phyloP scores from a whole-genome alignment of 2,329 filamentous ascomycete genomes.

The Biscogniauxia sp. region DNA sequence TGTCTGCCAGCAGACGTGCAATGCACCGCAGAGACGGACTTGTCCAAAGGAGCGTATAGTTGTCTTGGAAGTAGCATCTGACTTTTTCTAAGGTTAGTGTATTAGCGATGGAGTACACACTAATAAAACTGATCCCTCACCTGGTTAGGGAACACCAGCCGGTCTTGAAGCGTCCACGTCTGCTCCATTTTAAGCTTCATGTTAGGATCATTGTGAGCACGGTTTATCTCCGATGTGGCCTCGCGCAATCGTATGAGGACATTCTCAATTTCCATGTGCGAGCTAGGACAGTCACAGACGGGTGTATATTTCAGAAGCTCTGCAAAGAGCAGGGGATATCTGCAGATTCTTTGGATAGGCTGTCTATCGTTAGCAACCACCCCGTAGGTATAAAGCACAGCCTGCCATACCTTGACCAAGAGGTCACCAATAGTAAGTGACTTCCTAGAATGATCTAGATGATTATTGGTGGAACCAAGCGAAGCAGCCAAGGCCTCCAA shows the following conservation, averaged over 20 bases:
- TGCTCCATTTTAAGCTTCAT: constrained; percentile 71
- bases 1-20: constrained; percentile 81
- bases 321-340: constrained; percentile 82
- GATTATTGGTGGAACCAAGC: constrained; percentile 66
- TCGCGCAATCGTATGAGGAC: constrained; percentile 70
- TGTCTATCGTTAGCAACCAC: constrained; percentile 36
- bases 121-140: constrained; percentile 43
- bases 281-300: constrained; percentile 78
- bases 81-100: constrained; percentile 39
- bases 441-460: constrained; percentile 64
- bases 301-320: constrained; percentile 82
- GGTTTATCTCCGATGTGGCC: constrained; percentile 76
- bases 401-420: constrained; percentile 71
- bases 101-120: constrained; percentile 18
- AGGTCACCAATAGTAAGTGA: constrained; percentile 81
- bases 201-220: constrained; percentile 73
- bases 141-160: constrained; percentile 70
- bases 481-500: constrained; percentile 79
- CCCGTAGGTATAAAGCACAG: background rate
- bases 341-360: constrained; percentile 91
- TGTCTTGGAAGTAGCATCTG: constrained; percentile 54
- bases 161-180: constrained; percentile 82
- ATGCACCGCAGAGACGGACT: constrained; percentile 74
- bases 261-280: constrained; percentile 76
- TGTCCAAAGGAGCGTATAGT: constrained; percentile 80